Base-by-base conservation (phyloP, 2,329 filamentous ascomycete species). In the Trichoderma hamatum region DNA sequence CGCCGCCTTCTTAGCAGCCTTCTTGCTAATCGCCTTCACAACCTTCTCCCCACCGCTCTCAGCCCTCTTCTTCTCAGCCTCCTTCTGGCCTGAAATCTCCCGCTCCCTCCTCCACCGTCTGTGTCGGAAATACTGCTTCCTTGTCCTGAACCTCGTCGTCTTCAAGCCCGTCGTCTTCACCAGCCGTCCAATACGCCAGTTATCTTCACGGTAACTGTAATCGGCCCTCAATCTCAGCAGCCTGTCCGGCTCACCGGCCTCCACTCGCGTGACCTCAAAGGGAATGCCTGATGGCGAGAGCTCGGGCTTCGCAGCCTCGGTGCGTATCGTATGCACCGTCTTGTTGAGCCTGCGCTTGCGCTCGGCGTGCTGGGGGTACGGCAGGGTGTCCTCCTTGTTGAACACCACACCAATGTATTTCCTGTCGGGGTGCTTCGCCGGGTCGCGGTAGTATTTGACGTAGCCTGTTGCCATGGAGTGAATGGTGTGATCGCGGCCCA, bases 401-500 rank as follows among this genome's bases (percentile, higher is more conserved):
- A 97, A 94, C 39, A 92, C 92, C 24, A 99, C 91, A 71, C 96
- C 96, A 76, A 99, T 99, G 84, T 94, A 99, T 80, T 97, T 93
- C 70, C 94, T 88, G 73, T 93, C 92, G 0, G 94, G 92, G 80
- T 98, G 93, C 70, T 85, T 86, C 36, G 86, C 81, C 0, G 94
- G 94, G 78, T 99, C 95, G 77, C 91, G 89, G 85, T 99, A 99
- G 87, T 97, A 99, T 75, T 96, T 94, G 70, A 99, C 96, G 81
- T 96, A 99, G 72, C 96, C 96, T 3, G 91, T 86, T 68, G 91
- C 88, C 70, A 89, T 90, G 65, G 96, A 90, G 81, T 92, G 97
- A 78, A 99, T 96, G 62, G 95, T 98, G 84, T 98, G 96, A 80
- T 99, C 94, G 71, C 96, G 91, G 62, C 96, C 96, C 85, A 98